Base-by-base conservation (phyloP, 371 early-diverging fungal genomes). In the Saksenaea vasiformis region DNA sequence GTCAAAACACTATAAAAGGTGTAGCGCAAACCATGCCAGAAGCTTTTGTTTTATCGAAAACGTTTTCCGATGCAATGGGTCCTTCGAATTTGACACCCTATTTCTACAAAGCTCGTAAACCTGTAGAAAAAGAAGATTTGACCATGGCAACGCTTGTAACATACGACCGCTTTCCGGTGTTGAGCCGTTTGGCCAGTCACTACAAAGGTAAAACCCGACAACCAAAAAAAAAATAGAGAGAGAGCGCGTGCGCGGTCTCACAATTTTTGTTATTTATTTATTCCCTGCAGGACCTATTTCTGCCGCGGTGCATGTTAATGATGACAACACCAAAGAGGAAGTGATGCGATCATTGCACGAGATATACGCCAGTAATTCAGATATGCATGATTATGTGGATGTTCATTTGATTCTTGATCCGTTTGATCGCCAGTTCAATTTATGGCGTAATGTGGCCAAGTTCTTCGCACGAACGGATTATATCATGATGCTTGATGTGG, bases 391-490 rank as follows among this genome's bases (percentile, higher is more conserved):
- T 47, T 84, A 74, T 47, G 79, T 84, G n/a, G 86, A 85, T 61
- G 57, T 82, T 10, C 86, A 85, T 68, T 64, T 85, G 55, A 74
- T 85, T 57, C 64, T 82, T 35, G 86, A 85, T 62, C 65, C 62
- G 7, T 74, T 76, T 43, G 83, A 82, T 62, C 78, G 80, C 4
- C 84, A 85, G 44, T 77, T 85, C 68, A 85, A 85, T 54, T 71
- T 82, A 71, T 85, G 86, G 86, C 69, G 86, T 5, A 85, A 85
- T 53, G 77, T 85, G 1, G 86, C 83, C 10, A 71, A 83, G 38
- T 72, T 85, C 62, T 85, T 83, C 74, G 79, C 86, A 1, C 68
- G 84, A 24, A 79, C 85, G 4, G 79, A 79, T 56, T 84, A 80
- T 34, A 71, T 85, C 19, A 78, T 85, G 79, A 80, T 79, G 84